Evolutionary conservation across 306 rosid species (phyloP).

Genomic region (Pterocarpus macrocarpus): DNA sequence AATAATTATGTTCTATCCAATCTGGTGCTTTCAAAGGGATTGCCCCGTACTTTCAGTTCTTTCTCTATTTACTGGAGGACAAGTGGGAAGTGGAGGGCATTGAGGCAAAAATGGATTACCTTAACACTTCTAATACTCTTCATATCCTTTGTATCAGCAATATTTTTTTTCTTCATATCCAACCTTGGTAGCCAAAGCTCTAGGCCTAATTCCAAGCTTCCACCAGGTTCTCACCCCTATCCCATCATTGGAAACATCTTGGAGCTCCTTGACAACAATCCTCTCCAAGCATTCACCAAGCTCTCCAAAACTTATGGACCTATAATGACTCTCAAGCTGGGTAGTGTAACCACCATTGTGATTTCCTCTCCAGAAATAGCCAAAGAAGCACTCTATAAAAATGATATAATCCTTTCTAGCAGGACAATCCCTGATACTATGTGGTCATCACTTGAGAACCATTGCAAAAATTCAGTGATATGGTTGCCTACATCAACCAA

Average conservation of each 20-base stretch:
- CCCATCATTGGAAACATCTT: slow-evolving; percentile 66
- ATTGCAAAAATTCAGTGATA: not conserved
- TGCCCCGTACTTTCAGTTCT: too few relatives aligned
- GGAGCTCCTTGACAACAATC: slow-evolving; percentile 43
- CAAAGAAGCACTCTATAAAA: slow-evolving; percentile 22
- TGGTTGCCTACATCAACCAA: slow-evolving; percentile 24
- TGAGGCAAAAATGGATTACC: not conserved
- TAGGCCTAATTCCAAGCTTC: slow-evolving; percentile 25
- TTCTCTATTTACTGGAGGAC: too few relatives aligned
- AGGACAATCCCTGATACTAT: slow-evolving; percentile 22
- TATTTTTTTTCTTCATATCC: not conserved
- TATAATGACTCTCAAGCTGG: slow-evolving; percentile 39
- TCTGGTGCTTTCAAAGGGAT: too few relatives aligned
- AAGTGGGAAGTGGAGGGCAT: too few relatives aligned
- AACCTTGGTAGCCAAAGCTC: not conserved
- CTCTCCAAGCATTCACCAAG: slow-evolving; percentile 15
- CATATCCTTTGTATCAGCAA: not conserved
- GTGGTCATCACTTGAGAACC: not conserved
- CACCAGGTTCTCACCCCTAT: slow-evolving; percentile 62
- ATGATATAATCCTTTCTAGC: not conserved
- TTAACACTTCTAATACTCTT: not conserved
- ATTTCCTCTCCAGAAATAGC: slow-evolving; percentile 45
- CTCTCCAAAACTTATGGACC: slow-evolving; percentile 48
- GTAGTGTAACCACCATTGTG: slow-evolving; percentile 36
- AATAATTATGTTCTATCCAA: too few relatives aligned